Base-by-base conservation (phyloP, 495 filamentous ascomycete genomes). In the Neurospora sublineolata region DNA sequence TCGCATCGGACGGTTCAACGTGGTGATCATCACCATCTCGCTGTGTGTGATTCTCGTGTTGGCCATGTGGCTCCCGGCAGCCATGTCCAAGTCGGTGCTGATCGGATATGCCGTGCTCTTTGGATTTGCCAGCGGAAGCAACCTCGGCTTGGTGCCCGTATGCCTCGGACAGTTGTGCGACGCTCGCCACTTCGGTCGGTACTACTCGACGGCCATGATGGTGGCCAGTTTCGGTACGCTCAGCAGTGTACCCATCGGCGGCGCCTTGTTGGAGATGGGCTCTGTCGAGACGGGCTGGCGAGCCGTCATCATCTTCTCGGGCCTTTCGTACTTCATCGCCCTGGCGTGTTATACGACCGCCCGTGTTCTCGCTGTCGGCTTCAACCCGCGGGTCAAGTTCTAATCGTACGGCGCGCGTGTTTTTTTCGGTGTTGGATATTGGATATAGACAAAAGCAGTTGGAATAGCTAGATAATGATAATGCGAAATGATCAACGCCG, bases 81-180 rank as follows among this genome's bases (percentile, higher is more conserved):
- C 86, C 1, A 80, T 81, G 38, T 89, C 86, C 37, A 78, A 87
- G 37, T 81, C 88, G 0, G 79, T 92, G 71, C 83, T 93, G 52
- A 84, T 94, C 70, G 86, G 89, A 11, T 98, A 93, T 76, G 81
- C 91, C 0, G 79, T 94, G 0, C 76, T 93, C 0, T 97, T 97
- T 80, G 94, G 94, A 3, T 94, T 97, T 76, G 89, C 89, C 16
- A 92, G 89, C 41, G 94, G 94, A 5, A 91, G 89, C 71, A 95
- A 95, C 73, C 90, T 98, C 71, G 90, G 89, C 33, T 79, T 98
- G 68, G 91, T 92, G 3, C 94, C 94, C 0, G 94, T 97, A 3
- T 97, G 93, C 76, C 87, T 98, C 12, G 93, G 94, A 6, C 93
- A 97, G 83, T 86, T 97, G 37, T 97, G 94, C 81, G 89, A 91